Conservation (phyloP, 2,329 filamentous ascomycete species). For the Fusarium odoratissimum region DNA sequence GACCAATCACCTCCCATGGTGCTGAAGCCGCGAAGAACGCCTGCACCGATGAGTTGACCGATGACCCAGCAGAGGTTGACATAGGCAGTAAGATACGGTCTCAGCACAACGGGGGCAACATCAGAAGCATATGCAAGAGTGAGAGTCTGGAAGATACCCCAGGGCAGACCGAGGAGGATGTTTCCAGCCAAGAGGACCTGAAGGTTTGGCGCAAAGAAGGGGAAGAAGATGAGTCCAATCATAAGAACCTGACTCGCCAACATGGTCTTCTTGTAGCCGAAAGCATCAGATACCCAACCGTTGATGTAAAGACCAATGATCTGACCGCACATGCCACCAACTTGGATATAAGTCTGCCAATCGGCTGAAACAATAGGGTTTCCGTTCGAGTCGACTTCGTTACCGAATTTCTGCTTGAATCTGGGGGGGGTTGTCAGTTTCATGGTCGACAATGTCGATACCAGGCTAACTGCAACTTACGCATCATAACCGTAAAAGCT, state of each 20-base stretch:
- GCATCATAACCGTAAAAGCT: slow-evolving; percentile 44
- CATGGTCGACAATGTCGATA: slow-evolving; percentile 11
- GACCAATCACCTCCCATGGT: slow-evolving; percentile 56
- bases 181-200: slow-evolving; percentile 56
- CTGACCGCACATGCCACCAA: slow-evolving; percentile 23
- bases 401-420: slow-evolving; percentile 24
- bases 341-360: slow-evolving; percentile 26
- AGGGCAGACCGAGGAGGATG: slow-evolving; percentile 60
- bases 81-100: slow-evolving; percentile 60
- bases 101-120: slow-evolving; percentile 55
- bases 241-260: slow-evolving; percentile 54
- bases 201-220: slow-evolving; percentile 59
- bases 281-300: slow-evolving; percentile 20
- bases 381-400: slow-evolving; percentile 16
- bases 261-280: slow-evolving; percentile 37
- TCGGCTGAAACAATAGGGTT: slow-evolving; percentile 16
- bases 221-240: slow-evolving; percentile 59
- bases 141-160: slow-evolving; percentile 60
- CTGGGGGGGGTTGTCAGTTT: slow-evolving; percentile 29
- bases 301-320: slow-evolving; percentile 24
- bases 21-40: slow-evolving; percentile 55
- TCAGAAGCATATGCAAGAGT: slow-evolving; percentile 62
- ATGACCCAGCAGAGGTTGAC: slow-evolving; percentile 63
- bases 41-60: slow-evolving; percentile 58
- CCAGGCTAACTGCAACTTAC: slow-evolving; percentile 48